Evolutionary conservation across 192 early-diverging fungal genomes (phyloP), one percentile per base, ranked within the genome.

Genomic region (Gryganskiella cystojenkinii): DNA sequence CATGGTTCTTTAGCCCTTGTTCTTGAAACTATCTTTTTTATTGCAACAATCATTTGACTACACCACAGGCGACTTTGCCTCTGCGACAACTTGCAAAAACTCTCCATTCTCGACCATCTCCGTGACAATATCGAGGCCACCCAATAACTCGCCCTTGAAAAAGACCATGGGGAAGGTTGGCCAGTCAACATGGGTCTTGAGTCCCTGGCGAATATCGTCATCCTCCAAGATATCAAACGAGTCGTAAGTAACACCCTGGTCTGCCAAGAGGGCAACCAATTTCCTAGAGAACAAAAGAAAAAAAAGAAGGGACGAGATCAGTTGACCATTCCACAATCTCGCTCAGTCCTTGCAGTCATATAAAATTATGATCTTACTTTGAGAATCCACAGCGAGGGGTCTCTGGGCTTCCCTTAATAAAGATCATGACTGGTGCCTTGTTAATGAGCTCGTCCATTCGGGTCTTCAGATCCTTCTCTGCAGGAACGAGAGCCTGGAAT

Each of bases 121-220:
- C 51, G 91, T 89, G 30, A 99, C 89, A 84, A 99, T 96, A 76
- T 99, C 97, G 70, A 98, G 81, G 24, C 97, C 97, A 42, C 97
- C 97, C 25, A 95, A 61, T 27, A 99, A 83, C 80, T 99, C 96
- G 47, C 97, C 94, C 56, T 94, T 88, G 69, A 93, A 88, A 70
- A 97, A 99, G 7, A 98, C 81, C 86, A 97, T 96, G 3, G 97
- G 97, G 78, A 88, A 98, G 0, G 97, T 99, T 4, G 97, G 97
- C 97, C 97, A 99, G 84, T 95, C 88, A 25, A 90, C 91, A 79
- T 89, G 94, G 34, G 86, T 86, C 86, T 98, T 98, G 46, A 98
- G 72, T 27, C 92, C 93, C 82, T 96, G 92, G 44, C 97, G 88
- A 33, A 99, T 94, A 47, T 94, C 91, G 50, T 96, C 95, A 81